These are phyloP conservation scores for Ochetophila trinervis DNA, from an alignment of 306 rosid species.

Conservation along the genomic window DNA sequence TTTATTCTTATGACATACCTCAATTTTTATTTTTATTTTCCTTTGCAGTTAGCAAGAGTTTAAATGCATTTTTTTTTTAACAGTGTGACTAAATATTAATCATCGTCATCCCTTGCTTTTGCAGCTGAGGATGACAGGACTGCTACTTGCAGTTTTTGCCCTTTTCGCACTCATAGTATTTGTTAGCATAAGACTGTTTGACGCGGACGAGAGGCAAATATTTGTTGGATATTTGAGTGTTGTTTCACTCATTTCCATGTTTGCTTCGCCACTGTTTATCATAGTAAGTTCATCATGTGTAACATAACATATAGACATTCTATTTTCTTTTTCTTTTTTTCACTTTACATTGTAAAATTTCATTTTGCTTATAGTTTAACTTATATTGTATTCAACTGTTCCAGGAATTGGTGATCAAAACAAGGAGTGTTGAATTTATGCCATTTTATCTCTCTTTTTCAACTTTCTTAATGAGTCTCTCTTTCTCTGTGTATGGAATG, in stretches of 20 bases:
- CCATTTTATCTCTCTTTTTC: constrained; percentile 42
- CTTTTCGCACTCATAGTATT: constrained; percentile 21
- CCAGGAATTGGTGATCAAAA: constrained; percentile 41
- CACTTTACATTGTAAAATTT: background rate
- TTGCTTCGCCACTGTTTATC: constrained; percentile 41
- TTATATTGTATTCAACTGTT: constrained; percentile 4
- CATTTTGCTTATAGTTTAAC: background rate
- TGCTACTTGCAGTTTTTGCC: constrained; percentile 21
- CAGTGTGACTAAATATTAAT: no score
- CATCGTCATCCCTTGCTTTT: background rate
- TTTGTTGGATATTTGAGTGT: constrained; percentile 37
- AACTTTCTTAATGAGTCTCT: constrained; percentile 44
- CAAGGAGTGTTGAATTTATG: constrained; percentile 40
- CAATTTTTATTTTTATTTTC: no score
- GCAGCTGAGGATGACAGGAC: constrained; percentile 40
- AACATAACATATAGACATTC: background rate
- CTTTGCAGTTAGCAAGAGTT: background rate
- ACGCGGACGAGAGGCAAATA: constrained; percentile 17
- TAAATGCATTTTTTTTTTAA: no score
- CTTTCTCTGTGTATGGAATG: constrained; percentile 37
- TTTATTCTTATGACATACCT: background rate
- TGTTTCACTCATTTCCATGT: constrained; percentile 41
- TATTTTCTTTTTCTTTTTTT: background rate
- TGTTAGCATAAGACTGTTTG: constrained; percentile 19
- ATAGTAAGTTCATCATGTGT: constrained; percentile 25